Base-by-base conservation (phyloP, 1,139 yeast genomes). In the Meyerozyma elateridarum region DNA sequence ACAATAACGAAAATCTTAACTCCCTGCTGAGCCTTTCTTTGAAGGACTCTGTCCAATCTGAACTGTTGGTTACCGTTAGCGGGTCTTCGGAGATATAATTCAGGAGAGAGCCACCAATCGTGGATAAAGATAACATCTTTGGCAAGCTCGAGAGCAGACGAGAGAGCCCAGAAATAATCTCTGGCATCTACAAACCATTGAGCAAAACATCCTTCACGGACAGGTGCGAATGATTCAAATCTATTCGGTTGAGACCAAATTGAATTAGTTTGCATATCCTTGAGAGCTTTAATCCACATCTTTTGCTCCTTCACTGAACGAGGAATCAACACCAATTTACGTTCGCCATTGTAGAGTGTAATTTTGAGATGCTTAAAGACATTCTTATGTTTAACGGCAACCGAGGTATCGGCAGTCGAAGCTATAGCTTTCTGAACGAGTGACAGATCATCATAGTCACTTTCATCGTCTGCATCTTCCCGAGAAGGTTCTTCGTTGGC, bases 71-170 rank as follows among this genome's bases (percentile, higher is more conserved):
- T 89, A 9, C 96, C 96, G 54, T 85, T 83, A 0, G 96, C 91
- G 0, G 98, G 98, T 33, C 99, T 70, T 41, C 98, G 74, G 60
- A 93, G 64, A 48, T 93, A 91, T 8, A 91, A 55, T 54, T 93
- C 98, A 0, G 99, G 99, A 8, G 93, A 76, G 20, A 93, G 64
- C 98, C 98, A 93, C 99, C 99, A 93, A 53, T 91, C 99, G 53
- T 91, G 97, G 34, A 93, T 87, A 53, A 81, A 93, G 27, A 93
- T 83, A 1, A 85, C 93, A 61, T 91, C 98, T 46, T 80, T 80
- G 1, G 99, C 98, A 85, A 85, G 80, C 45, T 83, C 89, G 38
- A 91, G 65, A 0, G 97, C 98, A 5, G 88, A 78, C 26, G 95
- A 85, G 4, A 89, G 79, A 1, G 96, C 94, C 97, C 97, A 93